Conservation (phyloP, 148 eudicot species). For the Suaeda aralocaspica region DNA sequence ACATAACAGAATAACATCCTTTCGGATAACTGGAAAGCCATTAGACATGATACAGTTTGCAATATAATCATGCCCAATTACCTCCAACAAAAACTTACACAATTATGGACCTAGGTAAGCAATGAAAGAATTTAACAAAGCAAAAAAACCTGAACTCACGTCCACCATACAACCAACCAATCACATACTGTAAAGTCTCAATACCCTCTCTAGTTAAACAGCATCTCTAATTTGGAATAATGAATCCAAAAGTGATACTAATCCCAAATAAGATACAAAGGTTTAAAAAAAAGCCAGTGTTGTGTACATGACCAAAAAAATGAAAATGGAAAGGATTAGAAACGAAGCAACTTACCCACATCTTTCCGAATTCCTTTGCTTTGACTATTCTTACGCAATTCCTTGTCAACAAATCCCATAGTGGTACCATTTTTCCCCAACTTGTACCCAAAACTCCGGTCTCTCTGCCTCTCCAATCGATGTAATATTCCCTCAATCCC, state of each 20-base stretch:
- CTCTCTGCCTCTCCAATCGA: constrained; percentile 68
- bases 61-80: not conserved
- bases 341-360: constrained; percentile 44
- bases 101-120: not conserved
- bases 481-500: constrained; percentile 73
- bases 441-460: constrained; percentile 40
- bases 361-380: constrained; percentile 20
- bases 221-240: not conserved
- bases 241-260: not conserved
- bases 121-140: not conserved
- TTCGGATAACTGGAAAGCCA: not conserved
- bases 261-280: not conserved
- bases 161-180: not conserved
- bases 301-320: not conserved
- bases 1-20: constrained; percentile 6
- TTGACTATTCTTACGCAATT: constrained; percentile 13
- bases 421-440: constrained; percentile 29
- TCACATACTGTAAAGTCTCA: not conserved
- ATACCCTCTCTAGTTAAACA: not conserved
- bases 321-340: not conserved
- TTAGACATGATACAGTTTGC: not conserved
- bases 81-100: not conserved
- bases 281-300: not conserved
- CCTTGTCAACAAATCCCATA: constrained; percentile 9
- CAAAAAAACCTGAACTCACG: not conserved